phyloP scores from a whole-genome alignment of 331 rosid species.

The Erythrophleum ivorense region DNA sequence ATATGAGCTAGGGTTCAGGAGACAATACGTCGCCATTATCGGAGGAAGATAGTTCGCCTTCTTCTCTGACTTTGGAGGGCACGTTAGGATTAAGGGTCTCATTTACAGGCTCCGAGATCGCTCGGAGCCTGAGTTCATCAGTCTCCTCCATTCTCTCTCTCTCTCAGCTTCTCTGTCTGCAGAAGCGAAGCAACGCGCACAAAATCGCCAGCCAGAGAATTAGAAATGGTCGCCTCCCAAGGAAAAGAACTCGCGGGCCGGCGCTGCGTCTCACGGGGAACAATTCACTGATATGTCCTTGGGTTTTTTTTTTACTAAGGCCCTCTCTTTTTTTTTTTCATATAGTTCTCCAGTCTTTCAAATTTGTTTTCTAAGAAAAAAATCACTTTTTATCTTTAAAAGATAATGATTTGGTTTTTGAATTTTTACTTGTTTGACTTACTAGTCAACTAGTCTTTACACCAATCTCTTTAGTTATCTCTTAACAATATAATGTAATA shows the following conservation, averaged over 20 bases:
- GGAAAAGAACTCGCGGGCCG: conserved; percentile 27
- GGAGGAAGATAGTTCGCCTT: conserved; percentile 86
- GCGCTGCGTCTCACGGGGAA: neutral
- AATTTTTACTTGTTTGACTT: no score
- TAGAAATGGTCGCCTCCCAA: neutral
- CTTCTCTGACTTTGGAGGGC: conserved; percentile 67
- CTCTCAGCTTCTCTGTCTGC: conserved; percentile 31
- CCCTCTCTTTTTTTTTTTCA: no score
- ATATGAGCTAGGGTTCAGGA: conserved; percentile 41
- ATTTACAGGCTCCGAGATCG: conserved; percentile 34
- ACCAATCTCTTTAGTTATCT: no score
- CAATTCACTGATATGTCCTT: neutral
- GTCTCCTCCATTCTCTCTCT: conserved; percentile 37
- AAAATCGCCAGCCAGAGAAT: neutral
- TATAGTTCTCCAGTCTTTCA: no score
- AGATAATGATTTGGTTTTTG: no score
- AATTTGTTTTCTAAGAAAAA: no score
- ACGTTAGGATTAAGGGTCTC: conserved; percentile 36
- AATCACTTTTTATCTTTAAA: no score
- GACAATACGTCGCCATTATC: conserved; percentile 57
- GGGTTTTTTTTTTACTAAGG: neutral
- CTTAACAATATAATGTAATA: no score
- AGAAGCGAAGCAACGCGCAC: neutral
- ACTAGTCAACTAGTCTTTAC: no score
- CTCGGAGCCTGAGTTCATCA: conserved; percentile 38